Evolutionary conservation across 2,329 filamentous ascomycete species (phyloP), one percentile per base, ranked within the genome.

Genomic region (Stemphylium beticola): DNA sequence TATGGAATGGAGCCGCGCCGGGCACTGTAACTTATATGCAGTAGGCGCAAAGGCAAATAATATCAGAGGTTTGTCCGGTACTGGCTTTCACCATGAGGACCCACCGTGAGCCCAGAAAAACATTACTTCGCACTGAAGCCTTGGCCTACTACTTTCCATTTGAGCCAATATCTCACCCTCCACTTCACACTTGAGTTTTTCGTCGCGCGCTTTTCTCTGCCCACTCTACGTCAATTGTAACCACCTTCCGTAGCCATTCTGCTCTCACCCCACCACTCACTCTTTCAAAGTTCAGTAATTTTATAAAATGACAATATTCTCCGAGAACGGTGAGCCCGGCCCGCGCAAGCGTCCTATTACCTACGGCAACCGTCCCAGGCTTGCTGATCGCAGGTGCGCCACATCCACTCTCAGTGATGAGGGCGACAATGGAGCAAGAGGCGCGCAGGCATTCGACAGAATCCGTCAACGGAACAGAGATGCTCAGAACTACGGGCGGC

Each of bases 381-480:
- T n/a, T 8, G 14, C 24, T 8, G 12, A 24, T 24, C 24, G 22
- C n/a, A 8, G 11, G 17, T 11, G 12, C 8, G 8, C n/a, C 24
- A 6, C n/a, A 15, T 22, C 9, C 9, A 38, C 18, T 6, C n/a
- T 18, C n/a, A 24, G 38, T 14, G 37, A 18, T 10, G 15, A 32
- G 8, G 31, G 32, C 14, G 39, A 53, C 10, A 24, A 44, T 40
- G 53, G 49, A 49, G 39, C 33, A n/a, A 39, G 34, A 39, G 49
- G 49, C 17, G 41, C 24, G 8, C 38, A 43, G 12, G 34, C 49
- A 6, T 48, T 44, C 31, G 39, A 48, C 15, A 38, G 36, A n/a
- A 49, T 49, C 34, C 15, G 26, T 26, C 22, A 2, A 12, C 15
- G 15, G 9, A 29, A 4, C 11, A 48, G 32, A 32, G 9, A 11